Base-by-base conservation (phyloP, 306 rosid genomes). In the Malus sylvestris region DNA sequence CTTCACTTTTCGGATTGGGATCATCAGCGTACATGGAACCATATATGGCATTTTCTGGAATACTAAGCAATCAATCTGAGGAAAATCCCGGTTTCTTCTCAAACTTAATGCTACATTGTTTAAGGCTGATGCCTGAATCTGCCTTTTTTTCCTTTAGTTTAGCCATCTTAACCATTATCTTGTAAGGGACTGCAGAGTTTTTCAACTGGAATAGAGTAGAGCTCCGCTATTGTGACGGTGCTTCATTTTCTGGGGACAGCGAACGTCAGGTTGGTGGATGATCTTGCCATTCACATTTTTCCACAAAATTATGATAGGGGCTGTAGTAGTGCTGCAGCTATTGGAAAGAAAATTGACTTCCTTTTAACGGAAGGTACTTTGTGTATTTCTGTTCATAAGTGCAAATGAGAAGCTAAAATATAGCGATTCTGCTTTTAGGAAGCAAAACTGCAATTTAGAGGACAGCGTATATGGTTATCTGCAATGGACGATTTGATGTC, bases 181-280 rank as follows among this genome's bases (percentile, higher is more conserved):
- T 44, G 65, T 42, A 16, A 57, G 22, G 63, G 35, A 40, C 81
- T 78, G 84, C 85, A 93, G 98, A 90, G 75, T 90, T 93, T 83
- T 90, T 79, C 88, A 90, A 88, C 79, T 90, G 96, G 96, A 93
- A 90, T 71, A 82, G 93, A 85, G 91, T 87, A 51, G 85, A 86
- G 85, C 83, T 93, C 81, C 93, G 94, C 49, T 93, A 91, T 64
- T 93, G 98, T 72, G 96, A 93, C n/a, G 98, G 96, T 22, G 94
- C 94, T 70, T 93, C 98, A 35, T 93, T 90, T 68, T 25, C 91
- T 42, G 96, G 98, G 62, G 96, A 90, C 70, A 33, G 80, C 58
- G 90, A 90, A 70, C 73, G 86, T 76, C 76, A 81, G 96, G 97
- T 49, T 49, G 8, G 20, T 5, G 90, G 22, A 70, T 44, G n/a